Evolutionary conservation across 768 basidiomycete species (phyloP).

Genomic region (Rhodotorula graminis): DNA sequence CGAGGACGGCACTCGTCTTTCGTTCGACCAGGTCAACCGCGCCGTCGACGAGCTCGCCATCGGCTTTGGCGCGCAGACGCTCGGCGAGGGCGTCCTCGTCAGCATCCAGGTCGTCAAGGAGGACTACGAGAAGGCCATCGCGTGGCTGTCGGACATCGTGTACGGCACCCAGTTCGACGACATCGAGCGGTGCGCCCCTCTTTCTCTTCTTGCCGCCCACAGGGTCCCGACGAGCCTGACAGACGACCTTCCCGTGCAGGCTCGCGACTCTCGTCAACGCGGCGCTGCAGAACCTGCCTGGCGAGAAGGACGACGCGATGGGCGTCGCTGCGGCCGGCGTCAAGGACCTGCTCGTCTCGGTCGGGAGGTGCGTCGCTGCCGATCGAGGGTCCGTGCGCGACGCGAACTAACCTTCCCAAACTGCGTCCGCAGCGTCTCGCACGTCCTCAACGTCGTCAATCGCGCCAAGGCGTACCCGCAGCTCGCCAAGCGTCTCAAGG

Average conservation of each 20-base stretch:
- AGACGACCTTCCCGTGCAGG: too few relatives aligned
- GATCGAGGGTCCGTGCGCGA: not conserved
- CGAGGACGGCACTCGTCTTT: constrained; percentile 60
- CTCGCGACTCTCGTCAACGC: constrained; percentile 77
- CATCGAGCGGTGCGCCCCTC: constrained; percentile 63
- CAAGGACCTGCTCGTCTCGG: not conserved
- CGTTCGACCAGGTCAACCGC: constrained; percentile 83
- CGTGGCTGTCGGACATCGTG: constrained; percentile 80
- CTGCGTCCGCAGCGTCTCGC: not conserved
- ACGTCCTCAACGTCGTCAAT: constrained; percentile 55
- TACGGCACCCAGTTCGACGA: constrained; percentile 70
- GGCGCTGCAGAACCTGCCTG: constrained; percentile 78
- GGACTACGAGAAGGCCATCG: constrained; percentile 70
- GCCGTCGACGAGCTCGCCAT: constrained; percentile 83
- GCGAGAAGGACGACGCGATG: constrained; percentile 78
- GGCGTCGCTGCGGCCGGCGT: constrained; percentile 65
- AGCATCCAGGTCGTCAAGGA: constrained; percentile 58
- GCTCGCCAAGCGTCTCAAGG: constrained; percentile 64
- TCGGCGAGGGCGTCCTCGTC: constrained; percentile 60
- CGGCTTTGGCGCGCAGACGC: constrained; percentile 63
- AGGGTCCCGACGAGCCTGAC: too few relatives aligned
- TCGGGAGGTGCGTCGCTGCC: not conserved
- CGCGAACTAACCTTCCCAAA: too few relatives aligned
- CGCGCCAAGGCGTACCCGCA: constrained; percentile 72
- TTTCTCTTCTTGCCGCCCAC: too few relatives aligned